Percentiles rank a stretch among this genome's conserved stretches.
Evolutionary conservation across 352 stramenopile species (phyloP).

Genomic region (Globisporangium perplexum): DNA sequence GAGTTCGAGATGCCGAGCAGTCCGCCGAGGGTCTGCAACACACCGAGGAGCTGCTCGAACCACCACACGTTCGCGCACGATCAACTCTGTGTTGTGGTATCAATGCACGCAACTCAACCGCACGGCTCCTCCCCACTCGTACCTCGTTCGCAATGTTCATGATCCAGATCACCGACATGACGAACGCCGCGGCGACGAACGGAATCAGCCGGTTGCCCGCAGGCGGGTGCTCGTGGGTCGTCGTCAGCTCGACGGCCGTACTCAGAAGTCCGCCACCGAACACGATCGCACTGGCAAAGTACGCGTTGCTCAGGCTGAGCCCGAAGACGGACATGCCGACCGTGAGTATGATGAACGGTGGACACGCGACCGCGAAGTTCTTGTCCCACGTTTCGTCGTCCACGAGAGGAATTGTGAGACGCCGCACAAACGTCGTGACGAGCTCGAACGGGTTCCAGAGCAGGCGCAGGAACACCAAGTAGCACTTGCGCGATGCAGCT

Average conservation of each 20-base stretch:
- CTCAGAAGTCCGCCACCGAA: slow-evolving; percentile 38
- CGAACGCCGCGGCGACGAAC: slow-evolving; percentile 68
- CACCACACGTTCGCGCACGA: not conserved
- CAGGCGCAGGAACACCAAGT: slow-evolving; percentile 31
- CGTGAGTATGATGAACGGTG: slow-evolving; percentile 52
- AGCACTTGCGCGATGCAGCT: slow-evolving; percentile 16
- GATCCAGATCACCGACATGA: slow-evolving; percentile 86
- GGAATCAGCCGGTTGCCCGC: slow-evolving; percentile 39
- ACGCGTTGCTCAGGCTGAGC: slow-evolving; percentile 35
- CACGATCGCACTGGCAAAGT: slow-evolving; percentile 40
- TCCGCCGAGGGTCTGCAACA: slow-evolving; percentile 65
- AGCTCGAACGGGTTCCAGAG: slow-evolving; percentile 73
- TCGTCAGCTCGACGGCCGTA: slow-evolving; percentile 37
- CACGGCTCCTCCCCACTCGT: not conserved
- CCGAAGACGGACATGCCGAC: slow-evolving; percentile 48
- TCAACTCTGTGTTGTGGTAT: not conserved
- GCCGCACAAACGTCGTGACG: slow-evolving; percentile 54
- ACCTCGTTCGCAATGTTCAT: slow-evolving; percentile 83
- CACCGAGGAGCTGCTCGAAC: slow-evolving; percentile 34
- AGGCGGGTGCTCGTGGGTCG: slow-evolving; percentile 37
- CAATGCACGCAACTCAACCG: not conserved
- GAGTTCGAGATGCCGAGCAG: slow-evolving; percentile 75
- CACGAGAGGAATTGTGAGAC: slow-evolving; percentile 71
- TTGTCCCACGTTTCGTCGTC: slow-evolving; percentile 83
- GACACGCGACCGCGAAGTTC: slow-evolving; percentile 56